Percentiles rank a stretch among this genome's conserved stretches.
Evolutionary conservation across 148 eudicot genomes (phyloP).

Genomic region (Bassia scoparia): DNA sequence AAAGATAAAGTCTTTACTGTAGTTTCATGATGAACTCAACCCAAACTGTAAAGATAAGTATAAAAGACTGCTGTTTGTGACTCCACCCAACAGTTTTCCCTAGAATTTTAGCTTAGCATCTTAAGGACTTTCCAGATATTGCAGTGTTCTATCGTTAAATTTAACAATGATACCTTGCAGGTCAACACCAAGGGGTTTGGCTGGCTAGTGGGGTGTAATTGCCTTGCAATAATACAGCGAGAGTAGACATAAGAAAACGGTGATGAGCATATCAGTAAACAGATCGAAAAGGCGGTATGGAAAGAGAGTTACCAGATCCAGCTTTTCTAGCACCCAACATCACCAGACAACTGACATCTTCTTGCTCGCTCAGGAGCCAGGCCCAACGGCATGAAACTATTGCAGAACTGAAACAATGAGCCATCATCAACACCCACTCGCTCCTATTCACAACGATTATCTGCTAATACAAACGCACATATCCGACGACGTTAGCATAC

Average conservation of each 20-base stretch:
- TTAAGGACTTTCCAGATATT: not conserved
- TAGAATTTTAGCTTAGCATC: not conserved
- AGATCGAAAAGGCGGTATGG: not conserved
- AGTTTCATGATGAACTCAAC: not conserved
- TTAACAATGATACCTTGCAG: slow-evolving; percentile 58
- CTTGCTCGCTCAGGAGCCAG: slow-evolving; percentile 91
- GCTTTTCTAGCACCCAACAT: slow-evolving; percentile 99
- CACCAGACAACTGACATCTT: slow-evolving; percentile 91
- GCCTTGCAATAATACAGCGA: slow-evolving; percentile 40
- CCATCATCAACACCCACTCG: too few relatives aligned
- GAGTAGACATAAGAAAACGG: not conserved
- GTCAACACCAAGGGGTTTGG: slow-evolving; percentile 76
- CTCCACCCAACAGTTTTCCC: not conserved
- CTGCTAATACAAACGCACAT: too few relatives aligned
- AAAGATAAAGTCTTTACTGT: not conserved
- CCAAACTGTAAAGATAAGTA: not conserved
- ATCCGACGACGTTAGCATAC: too few relatives aligned
- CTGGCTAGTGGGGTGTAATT: slow-evolving; percentile 69
- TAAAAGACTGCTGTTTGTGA: too few relatives aligned
- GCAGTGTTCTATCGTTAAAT: not conserved
- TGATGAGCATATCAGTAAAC: not conserved
- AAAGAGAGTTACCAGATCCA: slow-evolving; percentile 68
- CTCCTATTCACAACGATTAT: not conserved
- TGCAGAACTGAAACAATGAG: slow-evolving; percentile 82
- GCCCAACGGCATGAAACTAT: slow-evolving; percentile 90